phyloP scores from a whole-genome alignment of 805 yeast genomes.

The Suhomyces xylopsoci region DNA sequence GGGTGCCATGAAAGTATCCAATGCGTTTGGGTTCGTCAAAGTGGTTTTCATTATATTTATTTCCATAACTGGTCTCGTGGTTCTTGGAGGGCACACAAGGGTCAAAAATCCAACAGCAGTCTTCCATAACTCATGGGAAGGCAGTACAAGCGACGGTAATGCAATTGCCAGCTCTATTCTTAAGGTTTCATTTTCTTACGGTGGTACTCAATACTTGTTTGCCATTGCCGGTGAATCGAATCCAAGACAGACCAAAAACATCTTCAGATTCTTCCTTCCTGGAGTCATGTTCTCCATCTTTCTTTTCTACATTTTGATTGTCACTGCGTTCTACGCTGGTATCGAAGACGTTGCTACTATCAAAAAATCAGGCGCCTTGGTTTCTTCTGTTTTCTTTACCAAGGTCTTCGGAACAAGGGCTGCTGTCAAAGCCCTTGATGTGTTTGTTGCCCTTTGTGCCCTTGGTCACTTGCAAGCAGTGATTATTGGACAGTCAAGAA shows the following conservation, averaged over 20 bases:
- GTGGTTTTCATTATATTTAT: conserved; percentile 31
- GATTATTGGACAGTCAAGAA: conserved; percentile 27
- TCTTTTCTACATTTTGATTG: conserved; percentile 27
- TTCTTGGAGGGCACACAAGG: conserved; percentile 33
- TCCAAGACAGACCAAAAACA: conserved; percentile 23
- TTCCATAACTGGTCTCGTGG: conserved; percentile 33
- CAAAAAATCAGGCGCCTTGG: conserved; percentile 27
- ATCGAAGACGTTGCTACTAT: conserved; percentile 14
- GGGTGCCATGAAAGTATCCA: conserved; percentile 27
- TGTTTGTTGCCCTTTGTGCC: conserved; percentile 29
- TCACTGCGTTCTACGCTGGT: conserved; percentile 36
- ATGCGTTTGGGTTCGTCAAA: conserved; percentile 34
- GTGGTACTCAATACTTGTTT: conserved; percentile 41
- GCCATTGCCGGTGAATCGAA: conserved; percentile 31
- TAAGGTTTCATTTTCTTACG: conserved; percentile 42
- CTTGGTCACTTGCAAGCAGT: conserved; percentile 29
- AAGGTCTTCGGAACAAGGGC: conserved; percentile 29
- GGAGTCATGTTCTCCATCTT: conserved; percentile 28
- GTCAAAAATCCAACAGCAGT: conserved; percentile 30
- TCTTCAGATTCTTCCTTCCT: conserved; percentile 29
- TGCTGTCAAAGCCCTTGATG: conserved; percentile 22
- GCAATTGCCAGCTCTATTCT: conserved; percentile 43
- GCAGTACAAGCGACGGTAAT: conserved; percentile 38
- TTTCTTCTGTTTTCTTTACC: conserved; percentile 27
- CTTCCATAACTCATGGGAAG: conserved; percentile 37